Evolutionary conservation across 352 stramenopile genomes (phyloP), one percentile per base, ranked within the genome.

Genomic region (Phytophthora litchii): DNA sequence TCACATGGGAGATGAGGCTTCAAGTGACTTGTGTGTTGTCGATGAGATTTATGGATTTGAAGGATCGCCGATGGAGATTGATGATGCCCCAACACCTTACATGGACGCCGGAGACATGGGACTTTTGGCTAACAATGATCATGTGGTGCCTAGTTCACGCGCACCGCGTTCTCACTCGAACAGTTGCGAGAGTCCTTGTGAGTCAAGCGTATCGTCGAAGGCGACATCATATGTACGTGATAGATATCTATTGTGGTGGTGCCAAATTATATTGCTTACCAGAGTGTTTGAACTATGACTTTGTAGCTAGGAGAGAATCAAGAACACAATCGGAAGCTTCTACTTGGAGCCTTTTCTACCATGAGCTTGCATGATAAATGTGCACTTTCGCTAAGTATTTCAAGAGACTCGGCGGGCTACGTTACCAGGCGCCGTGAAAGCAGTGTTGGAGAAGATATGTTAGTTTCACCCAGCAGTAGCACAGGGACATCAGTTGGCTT

Each of bases 361-460:
- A 94, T 95, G 86, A 95, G 86, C 71, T 70, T 95, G 38, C 86
- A 93, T 35, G 86, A 95, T 64, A 95, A 95, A 54, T 95, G 86
- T 25, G 86, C 86, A 0, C 59, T 95, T 13, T 92, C 86, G 8
- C 62, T 95, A 17, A 89, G 82, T 43, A 90, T 92, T 19, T 91
- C 80, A n/a, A 68, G 84, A 41, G 83, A 92, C 32, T 63, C 58
- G 21, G 58, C 32, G 17, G 51, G 59, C 13, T 53, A 74, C 16
- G 54, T 54, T 50, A 52, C 60, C 19, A 69, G 78, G 11, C 78
- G 80, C 21, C 74, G 79, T 31, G 73, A 78, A 32, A 89, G 76
- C 50, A 90, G 72, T 31, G 35, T 89, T 57, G 71, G 74, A 20
- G 82, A 95, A 34, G 81, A 88, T 7, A 60, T 43, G 16, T 19